Evolutionary conservation across 1,139 yeast genomes (phyloP).

Genomic region (Yamadazyma friedrichii): DNA sequence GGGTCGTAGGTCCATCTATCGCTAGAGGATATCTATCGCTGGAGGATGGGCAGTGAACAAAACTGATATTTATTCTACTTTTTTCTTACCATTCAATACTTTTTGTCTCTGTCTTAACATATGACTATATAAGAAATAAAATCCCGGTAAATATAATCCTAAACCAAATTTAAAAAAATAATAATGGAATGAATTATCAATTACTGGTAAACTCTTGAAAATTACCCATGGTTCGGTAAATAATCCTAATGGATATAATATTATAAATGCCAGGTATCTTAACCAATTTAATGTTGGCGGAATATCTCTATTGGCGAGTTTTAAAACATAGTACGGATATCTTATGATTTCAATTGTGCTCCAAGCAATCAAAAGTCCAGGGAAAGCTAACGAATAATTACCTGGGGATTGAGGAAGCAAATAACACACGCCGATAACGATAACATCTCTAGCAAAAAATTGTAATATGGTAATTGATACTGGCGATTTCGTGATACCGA

Average conservation of each 20-base stretch:
- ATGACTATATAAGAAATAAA: constrained; percentile 27
- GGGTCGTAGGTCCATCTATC: too few relatives aligned
- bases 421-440: constrained; percentile 32
- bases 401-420: constrained; percentile 33
- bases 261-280: constrained; percentile 32
- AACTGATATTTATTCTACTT: neutral
- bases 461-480: constrained; percentile 29
- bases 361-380: constrained; percentile 33
- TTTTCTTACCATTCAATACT: constrained; percentile 9
- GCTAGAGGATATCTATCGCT: too few relatives aligned
- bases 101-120: constrained; percentile 33
- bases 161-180: constrained; percentile 29
- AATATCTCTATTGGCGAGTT: constrained; percentile 13
- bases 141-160: constrained; percentile 33
- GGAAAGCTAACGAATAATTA: constrained; percentile 26
- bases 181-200: constrained; percentile 15
- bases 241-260: constrained; percentile 37
- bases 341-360: constrained; percentile 32
- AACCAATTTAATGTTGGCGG: constrained; percentile 30
- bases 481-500: constrained; percentile 33
- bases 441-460: constrained; percentile 32
- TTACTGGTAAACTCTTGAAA: constrained; percentile 21
- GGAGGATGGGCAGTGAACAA: too few relatives aligned
- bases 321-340: constrained; percentile 28
- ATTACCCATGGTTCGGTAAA: constrained; percentile 31